Base-by-base conservation (phyloP, 495 filamentous ascomycete species). In the Daldinia bambusicola region DNA sequence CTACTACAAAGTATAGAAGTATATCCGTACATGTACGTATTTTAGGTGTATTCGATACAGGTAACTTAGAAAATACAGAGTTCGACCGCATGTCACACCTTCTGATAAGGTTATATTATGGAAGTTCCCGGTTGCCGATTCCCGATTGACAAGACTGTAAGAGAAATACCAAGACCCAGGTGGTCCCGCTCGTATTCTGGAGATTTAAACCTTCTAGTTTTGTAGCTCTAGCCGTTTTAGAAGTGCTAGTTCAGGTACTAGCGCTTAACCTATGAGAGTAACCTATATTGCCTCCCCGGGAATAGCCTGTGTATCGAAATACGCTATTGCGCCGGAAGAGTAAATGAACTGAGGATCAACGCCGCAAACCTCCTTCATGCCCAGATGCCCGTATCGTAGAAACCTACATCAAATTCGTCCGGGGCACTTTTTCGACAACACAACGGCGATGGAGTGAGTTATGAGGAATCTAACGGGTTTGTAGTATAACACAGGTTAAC, bases 111-210 rank as follows among this genome's bases (percentile, higher is more conserved):
- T 52, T 16, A 48, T 62, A 4, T n/a, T n/a, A 12, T 48, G 43
- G 43, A 31, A 53, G 51, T 66, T 32, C 13, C 63, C 43, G 40
- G 45, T 31, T 61, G 67, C 43, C 67, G 61, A 53, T 59, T 57
- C 34, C 66, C 66, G 59, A 69, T 53, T 48, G 48, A 60, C 55
- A 43, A 59, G 51, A 70, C 26, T 3, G 1, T n/a, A n/a, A n/a
- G n/a, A n/a, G n/a, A 20, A 55, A 56, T 61, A 62, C 67, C 67
- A 70, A 70, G 67, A 14, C 37, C 37, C 22, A 12, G 14, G 22
- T 30, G 31, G 34, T n/a, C 61, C 66, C 67, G 67, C 61, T 70
- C 67, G 67, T 70, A 56, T 70, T 70, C 61, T 70, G n/a, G 67
- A 70, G 56, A 66, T 70, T 70, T 51, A 59, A 63, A 60, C 43